phyloP scores from a whole-genome alignment of 2,329 filamentous ascomycete genomes.

The Beauveria sp. region DNA sequence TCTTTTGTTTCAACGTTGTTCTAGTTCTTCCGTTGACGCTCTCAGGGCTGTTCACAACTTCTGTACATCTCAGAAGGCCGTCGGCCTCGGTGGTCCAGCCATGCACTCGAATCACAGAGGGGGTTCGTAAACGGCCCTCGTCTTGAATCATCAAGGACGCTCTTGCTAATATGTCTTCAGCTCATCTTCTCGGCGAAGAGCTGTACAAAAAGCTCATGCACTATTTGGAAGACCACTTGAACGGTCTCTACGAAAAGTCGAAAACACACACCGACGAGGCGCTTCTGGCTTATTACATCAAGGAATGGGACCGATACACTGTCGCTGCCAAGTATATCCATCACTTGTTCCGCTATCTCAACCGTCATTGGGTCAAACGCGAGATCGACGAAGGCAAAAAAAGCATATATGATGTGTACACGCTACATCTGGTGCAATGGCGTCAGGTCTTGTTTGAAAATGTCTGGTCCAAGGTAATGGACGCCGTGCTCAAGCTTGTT shows the following conservation, averaged over 20 bases:
- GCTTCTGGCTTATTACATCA: slow-evolving; percentile 85
- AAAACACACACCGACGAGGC: slow-evolving; percentile 82
- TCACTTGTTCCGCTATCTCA: slow-evolving; percentile 91
- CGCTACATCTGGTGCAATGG: slow-evolving; percentile 92
- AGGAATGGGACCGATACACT: slow-evolving; percentile 94
- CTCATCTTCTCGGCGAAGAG: slow-evolving; percentile 90
- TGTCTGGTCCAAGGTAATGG: slow-evolving; percentile 86
- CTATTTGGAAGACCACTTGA: slow-evolving; percentile 74
- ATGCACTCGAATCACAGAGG: slow-evolving; percentile 44
- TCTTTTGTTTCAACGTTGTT: slow-evolving; percentile 1
- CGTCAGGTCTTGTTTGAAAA: slow-evolving; percentile 80
- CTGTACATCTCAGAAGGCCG: slow-evolving; percentile 93
- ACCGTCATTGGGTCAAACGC: slow-evolving; percentile 96
- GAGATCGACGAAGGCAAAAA: slow-evolving; percentile 99
- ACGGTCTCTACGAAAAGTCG: slow-evolving; percentile 62
- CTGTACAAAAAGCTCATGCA: slow-evolving; percentile 85
- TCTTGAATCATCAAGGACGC: not conserved
- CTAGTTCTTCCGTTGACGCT: slow-evolving; percentile 26
- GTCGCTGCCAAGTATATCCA: slow-evolving; percentile 96
- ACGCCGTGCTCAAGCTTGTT: slow-evolving; percentile 85
- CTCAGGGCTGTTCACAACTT: slow-evolving; percentile 90
- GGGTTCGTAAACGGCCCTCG: slow-evolving; percentile 38
- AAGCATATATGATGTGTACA: slow-evolving; percentile 96
- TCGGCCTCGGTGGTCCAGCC: slow-evolving; percentile 45
- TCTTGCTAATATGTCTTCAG: slow-evolving; percentile 33